A percentile compares a stretch with the other conserved stretches of the same genome.
These are phyloP conservation scores for Saccharomyces hybrid DNA, from an alignment of 1,139 yeast species.

Conservation along the genomic window DNA sequence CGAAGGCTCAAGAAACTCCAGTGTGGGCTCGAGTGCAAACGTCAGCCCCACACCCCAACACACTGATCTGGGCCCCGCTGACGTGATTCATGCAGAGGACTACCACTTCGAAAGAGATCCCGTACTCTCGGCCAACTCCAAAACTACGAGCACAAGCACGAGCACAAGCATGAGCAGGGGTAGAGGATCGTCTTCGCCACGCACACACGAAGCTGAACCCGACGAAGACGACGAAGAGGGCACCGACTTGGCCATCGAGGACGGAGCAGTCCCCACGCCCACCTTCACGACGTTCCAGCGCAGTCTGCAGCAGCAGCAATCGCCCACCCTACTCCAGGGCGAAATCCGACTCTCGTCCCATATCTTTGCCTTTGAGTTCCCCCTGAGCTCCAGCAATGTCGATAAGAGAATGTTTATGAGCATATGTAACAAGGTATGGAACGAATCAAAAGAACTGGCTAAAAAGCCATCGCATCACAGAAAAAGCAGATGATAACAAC, in stretches of 20 bases:
- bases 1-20: neutral
- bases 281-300: constrained; percentile 3
- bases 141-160: neutral
- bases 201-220: neutral
- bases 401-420: constrained; percentile 32
- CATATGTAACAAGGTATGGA: constrained; percentile 32
- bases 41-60: neutral
- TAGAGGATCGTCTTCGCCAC: neutral
- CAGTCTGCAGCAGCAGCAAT: constrained; percentile 6
- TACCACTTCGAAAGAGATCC: neutral
- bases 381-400: constrained; percentile 13
- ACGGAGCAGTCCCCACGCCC: constrained; percentile 9
- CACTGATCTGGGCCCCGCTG: neutral
- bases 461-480: neutral
- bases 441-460: constrained; percentile 19
- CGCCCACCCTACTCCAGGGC: constrained; percentile 13
- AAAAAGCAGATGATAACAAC: neutral
- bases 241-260: constrained; percentile 6
- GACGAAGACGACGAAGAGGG: constrained; percentile 8
- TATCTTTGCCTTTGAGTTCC: constrained; percentile 26
- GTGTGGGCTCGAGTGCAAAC: neutral
- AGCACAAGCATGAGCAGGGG: neutral
- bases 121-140: neutral
- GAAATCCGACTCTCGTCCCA: constrained; percentile 22
- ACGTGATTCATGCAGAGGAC: neutral